Conservation (phyloP, 2,329 filamentous ascomycete genomes). For the Nigrospora oryzae region DNA sequence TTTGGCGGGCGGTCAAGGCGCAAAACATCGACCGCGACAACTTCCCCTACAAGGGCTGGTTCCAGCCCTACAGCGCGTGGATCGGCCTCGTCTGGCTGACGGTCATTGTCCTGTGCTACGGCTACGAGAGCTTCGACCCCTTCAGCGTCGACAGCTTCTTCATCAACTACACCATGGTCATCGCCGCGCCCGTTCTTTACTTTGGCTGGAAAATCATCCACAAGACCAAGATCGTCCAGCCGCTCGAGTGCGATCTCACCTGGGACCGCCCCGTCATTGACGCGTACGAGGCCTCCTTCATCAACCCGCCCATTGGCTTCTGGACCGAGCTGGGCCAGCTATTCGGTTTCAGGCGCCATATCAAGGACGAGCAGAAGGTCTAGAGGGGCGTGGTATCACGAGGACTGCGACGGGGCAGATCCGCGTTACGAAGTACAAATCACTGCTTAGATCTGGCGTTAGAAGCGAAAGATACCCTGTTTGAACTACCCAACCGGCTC, state of each 20-base stretch:
- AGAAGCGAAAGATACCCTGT: slow-evolving; percentile 1
- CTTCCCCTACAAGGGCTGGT: slow-evolving; percentile 46
- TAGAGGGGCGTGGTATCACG: neutral
- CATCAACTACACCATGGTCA: slow-evolving; percentile 38
- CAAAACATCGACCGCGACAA: slow-evolving; percentile 38
- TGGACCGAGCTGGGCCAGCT: slow-evolving; percentile 5
- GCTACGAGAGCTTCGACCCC: slow-evolving; percentile 37
- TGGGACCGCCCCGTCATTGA: slow-evolving; percentile 48
- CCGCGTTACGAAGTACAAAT: no score
- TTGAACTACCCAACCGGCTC: neutral
- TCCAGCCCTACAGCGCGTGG: slow-evolving; percentile 47
- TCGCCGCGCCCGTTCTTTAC: slow-evolving; percentile 35
- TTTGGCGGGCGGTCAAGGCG: slow-evolving; percentile 40
- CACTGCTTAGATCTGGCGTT: neutral
- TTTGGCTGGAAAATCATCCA: slow-evolving; percentile 57
- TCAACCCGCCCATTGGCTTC: slow-evolving; percentile 3
- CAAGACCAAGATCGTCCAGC: slow-evolving; percentile 40
- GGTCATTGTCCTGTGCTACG: slow-evolving; percentile 36
- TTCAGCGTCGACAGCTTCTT: slow-evolving; percentile 21
- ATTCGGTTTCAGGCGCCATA: neutral
- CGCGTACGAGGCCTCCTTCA: slow-evolving; percentile 26
- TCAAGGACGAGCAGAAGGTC: neutral
- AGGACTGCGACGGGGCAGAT: no score
- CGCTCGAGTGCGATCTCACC: slow-evolving; percentile 45
- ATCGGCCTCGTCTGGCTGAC: slow-evolving; percentile 27